Evolutionary conservation across 441 rosid species (phyloP).

Genomic region (Arabidopsis lyrata): DNA sequence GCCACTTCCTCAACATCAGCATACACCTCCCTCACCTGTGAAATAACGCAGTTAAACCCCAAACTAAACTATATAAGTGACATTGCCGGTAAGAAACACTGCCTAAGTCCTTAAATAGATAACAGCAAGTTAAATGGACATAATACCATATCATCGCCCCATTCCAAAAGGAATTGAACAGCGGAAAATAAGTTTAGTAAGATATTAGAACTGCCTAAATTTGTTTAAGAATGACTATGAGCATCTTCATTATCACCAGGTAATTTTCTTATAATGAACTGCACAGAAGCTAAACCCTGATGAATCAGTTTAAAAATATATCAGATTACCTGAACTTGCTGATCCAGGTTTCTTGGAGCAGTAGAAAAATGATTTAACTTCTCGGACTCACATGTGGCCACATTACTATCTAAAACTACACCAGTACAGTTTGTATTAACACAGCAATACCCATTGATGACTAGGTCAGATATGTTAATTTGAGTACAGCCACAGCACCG

Average conservation of each 20-base stretch:
- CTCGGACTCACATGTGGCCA: slow-evolving; percentile 47
- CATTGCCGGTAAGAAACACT: background rate
- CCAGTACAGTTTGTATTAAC: slow-evolving; percentile 63
- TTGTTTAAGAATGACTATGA: background rate
- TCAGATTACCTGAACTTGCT: slow-evolving; percentile 55
- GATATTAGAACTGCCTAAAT: background rate
- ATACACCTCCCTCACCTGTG: slow-evolving; percentile 49
- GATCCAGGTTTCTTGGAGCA: slow-evolving; percentile 44
- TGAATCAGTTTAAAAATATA: slow-evolving; percentile 2
- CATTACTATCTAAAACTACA: slow-evolving; percentile 61
- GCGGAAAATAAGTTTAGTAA: background rate
- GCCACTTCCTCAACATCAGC: slow-evolving; percentile 48
- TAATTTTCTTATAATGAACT: slow-evolving; percentile 7
- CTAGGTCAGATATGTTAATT: slow-evolving; percentile 72
- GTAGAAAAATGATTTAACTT: slow-evolving; percentile 44
- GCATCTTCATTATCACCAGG: slow-evolving; percentile 6
- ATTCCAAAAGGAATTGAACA: background rate
- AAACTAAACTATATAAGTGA: background rate
- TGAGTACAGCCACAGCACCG: slow-evolving; percentile 73
- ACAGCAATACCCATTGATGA: slow-evolving; percentile 73
- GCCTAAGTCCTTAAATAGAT: background rate
- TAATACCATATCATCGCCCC: background rate
- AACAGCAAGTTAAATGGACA: slow-evolving; percentile 10
- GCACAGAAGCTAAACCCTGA: background rate
- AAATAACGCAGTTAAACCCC: slow-evolving; percentile 10